Evolutionary conservation across 306 rosid species (phyloP), one percentile per base, ranked within the genome.

Genomic region (Corylus avellana): DNA sequence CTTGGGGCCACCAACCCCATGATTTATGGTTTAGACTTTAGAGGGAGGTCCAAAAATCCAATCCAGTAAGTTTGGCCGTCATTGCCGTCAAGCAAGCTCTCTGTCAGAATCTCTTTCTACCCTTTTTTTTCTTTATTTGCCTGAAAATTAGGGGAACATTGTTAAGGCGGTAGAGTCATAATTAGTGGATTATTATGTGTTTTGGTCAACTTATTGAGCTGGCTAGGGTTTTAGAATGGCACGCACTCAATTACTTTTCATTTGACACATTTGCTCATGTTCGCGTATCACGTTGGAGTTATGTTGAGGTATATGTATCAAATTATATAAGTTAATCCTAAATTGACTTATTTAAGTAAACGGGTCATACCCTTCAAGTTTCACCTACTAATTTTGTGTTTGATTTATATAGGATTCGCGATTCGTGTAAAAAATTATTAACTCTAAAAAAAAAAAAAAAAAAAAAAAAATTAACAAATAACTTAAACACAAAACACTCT

Each of bases 21-120:
- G 85, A 86, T 82, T 86, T 71, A 80, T 78, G 84, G 78, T 84
- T 54, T 46, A 54, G 20, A 57, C 7, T 42, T 42, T 5, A 42
- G 46, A 42, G 46, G 44, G 18, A 73, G 68, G 77, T 81, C 84
- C 73, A 68, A 22, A 22, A 59, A 48, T 42, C 76, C 69, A 18
- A 74, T 49, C 35, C 57, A 47, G 48, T 46, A 51, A 51, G 83
- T 81, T 82, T 48, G 35, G 35, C 35, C 35, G 35, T 48, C 51
- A 39, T 75, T 81, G 76, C 75, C 79, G 64, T 82, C 75, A 77
- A 77, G 75, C 39, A 58, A 79, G 5, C 72, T 47, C 64, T 42
- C 70, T 75, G 29, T 46, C 10, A 49, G 67, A 74, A 80, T 58
- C 80, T 80, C 74, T 55, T 71, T 63, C 37, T 57, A 12, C 8